Conservation (phyloP, 148 eudicot genomes). For the Suaeda aralocaspica region DNA sequence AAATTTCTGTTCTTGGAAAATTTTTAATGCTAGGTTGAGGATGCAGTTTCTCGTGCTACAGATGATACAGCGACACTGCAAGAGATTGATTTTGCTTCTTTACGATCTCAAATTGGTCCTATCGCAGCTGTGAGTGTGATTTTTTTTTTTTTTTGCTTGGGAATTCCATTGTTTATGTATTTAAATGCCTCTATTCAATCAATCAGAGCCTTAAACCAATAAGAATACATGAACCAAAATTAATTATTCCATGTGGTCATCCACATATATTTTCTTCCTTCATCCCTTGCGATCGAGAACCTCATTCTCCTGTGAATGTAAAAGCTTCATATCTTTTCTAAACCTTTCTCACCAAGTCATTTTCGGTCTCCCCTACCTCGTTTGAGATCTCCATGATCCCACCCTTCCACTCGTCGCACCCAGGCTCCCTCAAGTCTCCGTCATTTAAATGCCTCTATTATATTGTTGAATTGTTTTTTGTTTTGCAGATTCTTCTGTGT, state of each 20-base stretch:
- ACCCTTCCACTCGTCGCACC: too few species aligned
- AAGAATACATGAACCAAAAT: too few species aligned
- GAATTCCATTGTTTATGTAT: neutral
- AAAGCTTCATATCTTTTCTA: too few species aligned
- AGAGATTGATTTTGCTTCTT: slow-evolving; percentile 74
- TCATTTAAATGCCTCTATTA: slow-evolving; percentile 3
- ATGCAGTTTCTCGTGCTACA: slow-evolving; percentile 86
- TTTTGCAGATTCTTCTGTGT: slow-evolving; percentile 77
- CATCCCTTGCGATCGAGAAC: too few species aligned
- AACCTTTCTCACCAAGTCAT: too few species aligned
- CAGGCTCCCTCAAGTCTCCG: too few species aligned
- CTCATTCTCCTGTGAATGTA: too few species aligned
- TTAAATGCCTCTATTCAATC: slow-evolving; percentile 6
- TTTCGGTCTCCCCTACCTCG: too few species aligned
- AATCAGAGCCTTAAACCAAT: too few species aligned
- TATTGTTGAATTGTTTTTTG: neutral
- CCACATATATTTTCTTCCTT: too few species aligned
- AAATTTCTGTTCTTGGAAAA: neutral
- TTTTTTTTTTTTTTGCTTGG: neutral
- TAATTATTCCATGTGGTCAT: too few species aligned
- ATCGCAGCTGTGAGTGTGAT: slow-evolving; percentile 65
- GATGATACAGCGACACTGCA: slow-evolving; percentile 62
- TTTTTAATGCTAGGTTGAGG: slow-evolving; percentile 55
- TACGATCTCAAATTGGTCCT: slow-evolving; percentile 83
- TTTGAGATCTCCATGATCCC: too few species aligned